Conservation (phyloP, 1,139 yeast genomes). For the Magnusiomyces tetraspermus region DNA sequence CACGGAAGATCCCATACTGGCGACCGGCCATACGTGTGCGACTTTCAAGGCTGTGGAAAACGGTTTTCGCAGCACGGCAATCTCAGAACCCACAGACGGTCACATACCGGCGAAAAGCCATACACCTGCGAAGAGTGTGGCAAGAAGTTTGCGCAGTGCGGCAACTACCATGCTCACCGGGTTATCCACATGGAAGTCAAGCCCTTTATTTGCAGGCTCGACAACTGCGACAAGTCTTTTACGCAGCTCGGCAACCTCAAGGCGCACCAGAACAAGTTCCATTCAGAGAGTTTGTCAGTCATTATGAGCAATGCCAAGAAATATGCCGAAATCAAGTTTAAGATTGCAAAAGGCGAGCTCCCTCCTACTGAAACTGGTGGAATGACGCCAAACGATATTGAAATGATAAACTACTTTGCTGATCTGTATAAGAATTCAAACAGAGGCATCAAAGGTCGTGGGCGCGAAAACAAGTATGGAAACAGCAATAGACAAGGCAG, state of each 20-base stretch:
- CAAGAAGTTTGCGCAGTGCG: constrained; percentile 74
- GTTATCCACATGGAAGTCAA: constrained; percentile 71
- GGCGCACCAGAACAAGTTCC: constrained; percentile 88
- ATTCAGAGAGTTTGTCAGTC: constrained; percentile 55
- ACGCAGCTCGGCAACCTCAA: constrained; percentile 89
- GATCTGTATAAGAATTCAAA: constrained; percentile 77
- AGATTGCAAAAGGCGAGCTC: constrained; percentile 25
- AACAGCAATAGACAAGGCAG: constrained; percentile 1
- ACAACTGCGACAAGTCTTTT: constrained; percentile 73
- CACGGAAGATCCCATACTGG: constrained; percentile 87
- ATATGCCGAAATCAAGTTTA: constrained; percentile 16
- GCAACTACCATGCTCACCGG: constrained; percentile 79
- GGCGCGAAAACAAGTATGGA: constrained; percentile 38
- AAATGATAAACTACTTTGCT: constrained; percentile 65
- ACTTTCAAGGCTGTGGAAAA: constrained; percentile 50
- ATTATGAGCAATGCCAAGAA: constrained; percentile 41
- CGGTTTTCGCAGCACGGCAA: constrained; percentile 90
- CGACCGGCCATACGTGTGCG: constrained; percentile 52
- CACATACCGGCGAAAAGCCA: constrained; percentile 87
- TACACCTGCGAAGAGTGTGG: constrained; percentile 66
- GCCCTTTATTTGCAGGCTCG: constrained; percentile 74
- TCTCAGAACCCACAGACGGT: constrained; percentile 68
- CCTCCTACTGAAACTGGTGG: constrained; percentile 44
- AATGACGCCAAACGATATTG: constrained; percentile 58
- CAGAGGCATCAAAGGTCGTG: constrained; percentile 86